A percentile compares a stretch with the other conserved stretches of the same genome.
These are phyloP conservation scores for Epichloe gansuensis DNA, from an alignment of 2,329 filamentous ascomycete species.

Conservation along the genomic window DNA sequence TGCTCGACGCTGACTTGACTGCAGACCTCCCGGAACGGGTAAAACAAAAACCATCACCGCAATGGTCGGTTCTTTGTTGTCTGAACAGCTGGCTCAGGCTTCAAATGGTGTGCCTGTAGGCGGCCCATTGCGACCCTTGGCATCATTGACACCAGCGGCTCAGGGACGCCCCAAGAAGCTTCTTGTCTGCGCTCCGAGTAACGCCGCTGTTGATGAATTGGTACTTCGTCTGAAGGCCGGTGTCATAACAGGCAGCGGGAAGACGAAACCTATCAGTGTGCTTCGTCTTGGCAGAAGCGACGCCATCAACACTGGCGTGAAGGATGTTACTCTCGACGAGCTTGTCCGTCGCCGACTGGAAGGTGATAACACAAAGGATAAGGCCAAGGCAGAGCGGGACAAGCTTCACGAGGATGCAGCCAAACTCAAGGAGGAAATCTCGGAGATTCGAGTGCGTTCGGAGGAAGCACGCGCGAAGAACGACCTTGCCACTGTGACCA, in stretches of 20 bases:
- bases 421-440: slow-evolving; percentile 64
- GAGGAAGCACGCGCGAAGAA: slow-evolving; percentile 49
- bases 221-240: slow-evolving; percentile 86
- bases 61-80: slow-evolving; percentile 73
- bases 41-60: slow-evolving; percentile 98
- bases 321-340: slow-evolving; percentile 87
- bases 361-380: slow-evolving; percentile 43
- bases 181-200: slow-evolving; percentile 94
- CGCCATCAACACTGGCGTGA: slow-evolving; percentile 78
- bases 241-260: slow-evolving; percentile 63
- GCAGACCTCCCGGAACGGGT: slow-evolving; percentile 79
- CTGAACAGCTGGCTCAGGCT: slow-evolving; percentile 23
- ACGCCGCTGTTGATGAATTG: slow-evolving; percentile 91
- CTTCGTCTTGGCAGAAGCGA: slow-evolving; percentile 83
- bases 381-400: slow-evolving; percentile 42
- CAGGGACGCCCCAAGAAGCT: slow-evolving; percentile 57
- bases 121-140: slow-evolving; percentile 16
- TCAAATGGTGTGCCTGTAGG: slow-evolving; percentile 21
- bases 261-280: slow-evolving; percentile 66
- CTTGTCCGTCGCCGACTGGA: slow-evolving; percentile 66
- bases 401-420: slow-evolving; percentile 50
- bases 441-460: slow-evolving; percentile 56
- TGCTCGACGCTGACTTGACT: slow-evolving; percentile 17
- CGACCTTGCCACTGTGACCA: slow-evolving; percentile 33
- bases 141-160: slow-evolving; percentile 10